Conservation (phyloP, 192 early-diverging fungal species). For the Podila epicladia region DNA sequence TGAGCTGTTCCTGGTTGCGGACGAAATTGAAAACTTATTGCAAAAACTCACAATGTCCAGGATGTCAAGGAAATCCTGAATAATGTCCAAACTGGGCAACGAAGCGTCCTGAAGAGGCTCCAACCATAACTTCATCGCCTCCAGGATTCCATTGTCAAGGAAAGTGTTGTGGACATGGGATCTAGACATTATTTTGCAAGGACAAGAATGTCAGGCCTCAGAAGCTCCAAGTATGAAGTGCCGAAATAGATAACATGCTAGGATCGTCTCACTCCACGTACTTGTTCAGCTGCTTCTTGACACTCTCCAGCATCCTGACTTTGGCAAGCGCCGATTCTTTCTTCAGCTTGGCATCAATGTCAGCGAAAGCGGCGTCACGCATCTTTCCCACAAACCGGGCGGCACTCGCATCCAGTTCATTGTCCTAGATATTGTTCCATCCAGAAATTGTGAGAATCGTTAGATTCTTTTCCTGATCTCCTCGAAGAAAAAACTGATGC, state of each 20-base stretch:
- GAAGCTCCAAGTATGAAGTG: too few species aligned
- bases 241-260: too few species aligned
- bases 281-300: constrained; percentile 67
- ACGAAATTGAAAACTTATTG: neutral
- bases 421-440: constrained; percentile 10
- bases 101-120: constrained; percentile 91
- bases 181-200: constrained; percentile 23
- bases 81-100: constrained; percentile 90
- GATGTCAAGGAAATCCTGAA: constrained; percentile 77
- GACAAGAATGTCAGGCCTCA: neutral
- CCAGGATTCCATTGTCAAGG: constrained; percentile 87
- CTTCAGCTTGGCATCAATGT: constrained; percentile 68
- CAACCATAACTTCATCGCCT: constrained; percentile 87
- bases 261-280: constrained; percentile 22
- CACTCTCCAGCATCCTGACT: constrained; percentile 68
- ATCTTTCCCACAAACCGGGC: constrained; percentile 35
- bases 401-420: constrained; percentile 35
- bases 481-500: neutral
- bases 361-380: constrained; percentile 67
- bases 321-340: constrained; percentile 74
- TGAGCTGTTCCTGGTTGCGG: neutral
- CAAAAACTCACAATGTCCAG: constrained; percentile 65
- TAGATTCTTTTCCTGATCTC: neutral
- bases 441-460: neutral
- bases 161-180: constrained; percentile 75